Evolutionary conservation across 2,329 filamentous ascomycete species (phyloP).

Genomic region (Trichoderma atroviride): DNA sequence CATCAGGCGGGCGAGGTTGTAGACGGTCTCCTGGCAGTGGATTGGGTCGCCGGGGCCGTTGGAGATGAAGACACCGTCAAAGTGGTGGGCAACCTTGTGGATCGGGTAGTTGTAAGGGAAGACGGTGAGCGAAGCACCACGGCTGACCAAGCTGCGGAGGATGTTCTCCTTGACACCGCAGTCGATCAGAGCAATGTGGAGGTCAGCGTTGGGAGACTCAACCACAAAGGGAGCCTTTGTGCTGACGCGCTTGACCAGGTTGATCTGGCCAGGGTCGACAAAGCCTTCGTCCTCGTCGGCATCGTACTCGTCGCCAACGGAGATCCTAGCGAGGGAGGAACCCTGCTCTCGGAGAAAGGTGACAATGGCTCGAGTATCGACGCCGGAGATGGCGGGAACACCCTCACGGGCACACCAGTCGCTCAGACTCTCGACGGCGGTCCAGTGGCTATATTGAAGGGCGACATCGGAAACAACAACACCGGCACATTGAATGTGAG

Average conservation of each 20-base stretch:
- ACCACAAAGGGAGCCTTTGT: conserved; percentile 98
- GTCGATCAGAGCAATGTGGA: conserved; percentile 93
- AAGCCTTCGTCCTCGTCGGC: conserved; percentile 97
- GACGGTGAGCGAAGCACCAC: conserved; percentile 88
- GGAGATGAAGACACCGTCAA: conserved; percentile 98
- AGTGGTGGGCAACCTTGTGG: conserved; percentile 97
- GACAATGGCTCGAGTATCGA: conserved; percentile 96
- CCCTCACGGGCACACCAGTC: conserved; percentile 97
- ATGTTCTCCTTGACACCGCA: conserved; percentile 99
- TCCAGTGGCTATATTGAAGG: conserved; percentile 96
- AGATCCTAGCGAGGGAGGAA: conserved; percentile 92
- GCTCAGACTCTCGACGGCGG: conserved; percentile 88
- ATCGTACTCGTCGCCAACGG: conserved; percentile 96
- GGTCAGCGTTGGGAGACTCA: conserved; percentile 76
- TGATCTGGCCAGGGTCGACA: conserved; percentile 93
- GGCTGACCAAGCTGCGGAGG: conserved; percentile 86
- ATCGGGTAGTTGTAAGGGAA: conserved; percentile 98
- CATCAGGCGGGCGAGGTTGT: conserved; percentile 89
- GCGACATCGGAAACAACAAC: conserved; percentile 96
- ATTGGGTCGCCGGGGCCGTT: conserved; percentile 98
- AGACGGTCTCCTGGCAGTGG: conserved; percentile 91
- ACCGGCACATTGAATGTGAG: conserved; percentile 93
- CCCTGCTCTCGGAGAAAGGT: conserved; percentile 95
- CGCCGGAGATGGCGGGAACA: conserved; percentile 92
- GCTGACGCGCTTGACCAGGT: conserved; percentile 92